Conservation (phyloP, 345 rosid genomes). For the Anacardium occidentale region DNA sequence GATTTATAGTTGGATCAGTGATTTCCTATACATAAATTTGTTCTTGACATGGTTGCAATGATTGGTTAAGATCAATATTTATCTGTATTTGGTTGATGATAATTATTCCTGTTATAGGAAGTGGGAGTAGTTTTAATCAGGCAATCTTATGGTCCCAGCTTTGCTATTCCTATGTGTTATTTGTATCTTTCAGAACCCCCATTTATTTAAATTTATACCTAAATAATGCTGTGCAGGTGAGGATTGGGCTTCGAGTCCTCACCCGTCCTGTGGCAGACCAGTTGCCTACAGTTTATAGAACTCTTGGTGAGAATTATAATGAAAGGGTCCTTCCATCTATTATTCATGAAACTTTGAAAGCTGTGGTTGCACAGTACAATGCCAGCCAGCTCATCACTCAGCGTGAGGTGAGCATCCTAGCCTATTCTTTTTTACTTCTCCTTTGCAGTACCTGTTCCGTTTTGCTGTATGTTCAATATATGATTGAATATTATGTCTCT, state of each 20-base stretch:
- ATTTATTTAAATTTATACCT: neutral
- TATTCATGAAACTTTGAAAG: conserved; percentile 84
- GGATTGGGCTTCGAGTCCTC: conserved; percentile 91
- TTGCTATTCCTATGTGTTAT: neutral
- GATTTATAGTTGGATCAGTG: neutral
- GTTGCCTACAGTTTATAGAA: conserved; percentile 75
- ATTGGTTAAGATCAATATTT: neutral
- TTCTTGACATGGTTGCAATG: neutral
- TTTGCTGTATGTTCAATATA: neutral
- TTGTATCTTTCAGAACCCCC: neutral
- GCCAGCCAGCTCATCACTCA: conserved; percentile 97
- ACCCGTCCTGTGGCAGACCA: conserved; percentile 75
- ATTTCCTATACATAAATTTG: neutral
- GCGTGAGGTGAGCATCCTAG: conserved; percentile 59
- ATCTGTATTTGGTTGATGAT: neutral
- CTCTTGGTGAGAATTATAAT: conserved; percentile 77
- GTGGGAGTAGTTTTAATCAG: neutral
- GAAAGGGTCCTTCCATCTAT: conserved; percentile 93
- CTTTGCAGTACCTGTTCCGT: neutral
- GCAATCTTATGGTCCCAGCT: neutral
- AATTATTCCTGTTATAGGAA: neutral
- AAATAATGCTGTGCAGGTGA: conserved; percentile 53
- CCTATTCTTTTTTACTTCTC: neutral
- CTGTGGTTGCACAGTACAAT: conserved; percentile 94
- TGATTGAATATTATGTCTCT: neutral